Evolutionary conservation across 495 filamentous ascomycete species (phyloP), one percentile per base, ranked within the genome.

Genomic region (Echria macrotheca): DNA sequence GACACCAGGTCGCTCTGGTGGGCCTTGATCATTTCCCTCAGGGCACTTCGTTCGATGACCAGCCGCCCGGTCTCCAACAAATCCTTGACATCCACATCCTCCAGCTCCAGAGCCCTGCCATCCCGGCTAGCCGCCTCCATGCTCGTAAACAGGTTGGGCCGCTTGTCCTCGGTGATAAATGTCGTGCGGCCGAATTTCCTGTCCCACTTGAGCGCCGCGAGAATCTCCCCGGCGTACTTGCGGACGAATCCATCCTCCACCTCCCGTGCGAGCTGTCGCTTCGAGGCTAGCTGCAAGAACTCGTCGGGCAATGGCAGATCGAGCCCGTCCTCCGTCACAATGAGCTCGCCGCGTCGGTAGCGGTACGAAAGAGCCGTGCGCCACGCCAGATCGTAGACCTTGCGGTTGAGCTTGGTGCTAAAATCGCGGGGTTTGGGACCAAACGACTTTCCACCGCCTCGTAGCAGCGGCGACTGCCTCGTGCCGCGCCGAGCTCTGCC

Each of bases 381-480:
- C 89, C 89, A 97, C 9, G 94, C 94, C 59, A 94, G 69, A 64
- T 96, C 91, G 69, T 99, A 99, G 39, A 96, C 82, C 75, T 96
- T 96, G 55, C 75, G 75, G 41, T 85, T 90, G 49, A 99, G 74
- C 26, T 75, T 78, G 14, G 89, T 90, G 44, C 80, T 79, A 68
- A 97, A 97, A 67, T 96, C 89, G 52, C 93, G 75, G 25, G 88
- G 88, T 54, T 88, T 81, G 14, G 94, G 94, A 11, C 94, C 94
- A 63, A 84, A 83, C 1, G 84, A 74, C 49, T 90, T 89, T 58
- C 89, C 94, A 66, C 93, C 93, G 50, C 93, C 93, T 38, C 73
- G 74, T 9, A 89, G 71, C 67, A 95, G 83, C 3, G 94, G 94
- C 21, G 84, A 89, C 61, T 91, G 84, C 64, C 75, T 85, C 56